Evolutionary conservation across 345 rosid genomes (phyloP).

Genomic region (Salix caprea): DNA sequence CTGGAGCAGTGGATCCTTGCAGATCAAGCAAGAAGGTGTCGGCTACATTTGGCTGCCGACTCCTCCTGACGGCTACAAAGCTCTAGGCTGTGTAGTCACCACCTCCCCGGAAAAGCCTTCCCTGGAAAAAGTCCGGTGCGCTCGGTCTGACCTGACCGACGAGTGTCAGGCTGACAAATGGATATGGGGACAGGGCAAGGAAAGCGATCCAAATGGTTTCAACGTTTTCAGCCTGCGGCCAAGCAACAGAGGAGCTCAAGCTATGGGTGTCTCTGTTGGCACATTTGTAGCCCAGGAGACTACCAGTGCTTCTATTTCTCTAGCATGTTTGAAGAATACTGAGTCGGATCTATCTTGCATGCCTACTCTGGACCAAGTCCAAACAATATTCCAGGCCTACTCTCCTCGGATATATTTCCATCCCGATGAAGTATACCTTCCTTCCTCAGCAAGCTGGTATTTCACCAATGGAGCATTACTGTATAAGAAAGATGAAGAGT

Average conservation of each 20-base stretch:
- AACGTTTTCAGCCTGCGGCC: conserved; percentile 45
- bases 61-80: conserved; percentile 64
- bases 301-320: conserved; percentile 10
- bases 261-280: conserved; percentile 54
- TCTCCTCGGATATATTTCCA: conserved; percentile 67
- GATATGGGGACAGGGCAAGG: conserved; percentile 53
- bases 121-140: conserved; percentile 55
- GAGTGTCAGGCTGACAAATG: conserved; percentile 39
- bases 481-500: conserved; percentile 57
- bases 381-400: conserved; percentile 40
- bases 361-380: conserved; percentile 60
- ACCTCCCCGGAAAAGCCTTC: conserved; percentile 59
- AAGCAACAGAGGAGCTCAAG: conserved; percentile 36
- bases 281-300: conserved; percentile 45
- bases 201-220: conserved; percentile 24
- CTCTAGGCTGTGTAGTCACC: conserved; percentile 61
- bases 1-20: conserved; percentile 58
- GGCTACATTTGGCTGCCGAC: conserved; percentile 70
- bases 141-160: conserved; percentile 62
- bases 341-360: conserved; percentile 36
- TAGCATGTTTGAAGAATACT: conserved; percentile 60
- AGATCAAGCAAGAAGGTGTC: conserved; percentile 55
- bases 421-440: conserved; percentile 63
- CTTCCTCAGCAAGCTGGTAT: conserved; percentile 75
- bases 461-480: conserved; percentile 65